A percentile compares a stretch with the other conserved stretches of the same genome.
These are phyloP conservation scores for Sugiyamaella castrensis DNA, from an alignment of 1,139 yeast species.

Conservation along the genomic window DNA sequence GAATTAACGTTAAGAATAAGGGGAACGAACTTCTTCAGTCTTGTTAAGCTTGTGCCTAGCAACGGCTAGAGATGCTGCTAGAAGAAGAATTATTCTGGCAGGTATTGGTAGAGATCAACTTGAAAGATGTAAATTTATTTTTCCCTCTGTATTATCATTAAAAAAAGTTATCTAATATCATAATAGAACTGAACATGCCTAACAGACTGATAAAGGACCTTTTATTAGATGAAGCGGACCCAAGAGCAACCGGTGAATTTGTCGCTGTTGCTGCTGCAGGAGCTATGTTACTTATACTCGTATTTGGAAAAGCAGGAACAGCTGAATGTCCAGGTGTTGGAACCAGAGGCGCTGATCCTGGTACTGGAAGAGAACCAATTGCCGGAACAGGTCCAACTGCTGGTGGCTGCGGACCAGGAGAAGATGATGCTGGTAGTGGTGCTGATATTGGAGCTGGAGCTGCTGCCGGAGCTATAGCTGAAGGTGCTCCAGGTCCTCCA, in stretches of 20 bases:
- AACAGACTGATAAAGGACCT: not conserved
- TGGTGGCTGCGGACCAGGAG: slow-evolving; percentile 2
- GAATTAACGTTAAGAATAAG: too few species aligned
- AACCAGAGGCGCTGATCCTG: not conserved
- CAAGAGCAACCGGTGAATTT: slow-evolving; percentile 6
- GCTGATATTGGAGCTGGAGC: slow-evolving; percentile 3
- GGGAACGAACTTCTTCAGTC: too few species aligned
- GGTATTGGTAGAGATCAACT: too few species aligned
- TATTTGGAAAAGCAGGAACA: not conserved
- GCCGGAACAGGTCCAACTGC: not conserved
- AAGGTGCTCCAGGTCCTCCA: not conserved
- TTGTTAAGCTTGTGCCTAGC: too few species aligned
- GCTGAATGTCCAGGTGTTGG: not conserved
- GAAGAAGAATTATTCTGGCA: too few species aligned
- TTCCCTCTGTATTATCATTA: too few species aligned
- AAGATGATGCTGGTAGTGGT: not conserved
- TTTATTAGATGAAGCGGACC: not conserved
- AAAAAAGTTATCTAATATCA: not conserved
- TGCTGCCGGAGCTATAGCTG: not conserved
- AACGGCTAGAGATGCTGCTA: too few species aligned
- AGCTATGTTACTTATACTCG: not conserved
- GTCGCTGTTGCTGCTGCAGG: slow-evolving; percentile 5
- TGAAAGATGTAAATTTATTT: too few species aligned
- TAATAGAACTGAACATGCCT: not conserved
- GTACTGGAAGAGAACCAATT: not conserved